Evolutionary conservation across 768 basidiomycete species (phyloP), one percentile per base, ranked within the genome.

Genomic region (Cubamyces sp.): DNA sequence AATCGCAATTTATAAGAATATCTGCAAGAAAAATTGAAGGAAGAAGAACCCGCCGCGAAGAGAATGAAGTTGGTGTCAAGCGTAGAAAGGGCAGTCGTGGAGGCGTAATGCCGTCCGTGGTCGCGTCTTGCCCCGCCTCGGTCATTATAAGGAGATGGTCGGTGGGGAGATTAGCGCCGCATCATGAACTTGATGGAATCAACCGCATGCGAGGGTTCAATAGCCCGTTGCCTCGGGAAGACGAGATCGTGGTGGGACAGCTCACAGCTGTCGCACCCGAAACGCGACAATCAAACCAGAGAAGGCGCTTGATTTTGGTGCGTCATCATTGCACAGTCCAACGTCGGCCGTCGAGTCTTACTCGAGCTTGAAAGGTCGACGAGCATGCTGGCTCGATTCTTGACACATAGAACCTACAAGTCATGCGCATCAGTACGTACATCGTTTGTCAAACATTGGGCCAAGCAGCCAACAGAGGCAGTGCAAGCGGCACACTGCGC

Each of bases 171-270:
- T 63, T 63, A 45, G 43, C 62, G 62, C 62, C 62, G 57, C 52
- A 63, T 63, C 62, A 63, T 47, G 51, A 42, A 25, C 37, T 46
- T 63, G 62, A 63, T 63, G 62, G 62, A 57, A 63, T 63, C 62
- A 63, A 34, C 49, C 11, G n/a, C 34, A 41, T 45, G 54, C 28
- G 18, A 47, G 34, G 9, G 47, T 26, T 52, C n/a, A 21, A 11
- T 51, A 51, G 26, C 39, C 41, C 49, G 47, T 43, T 41, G 48
- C 26, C 28, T 28, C 25, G 25, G 41, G 34, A n/a, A 34, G 34
- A 34, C 34, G 34, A 34, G 34, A 34, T 34, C 34, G 9, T 34
- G 34, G 34, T 34, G 4, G 34, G 34, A 21, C n/a, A 23, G 18
- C 45, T 56, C 42, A 56, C 26, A 26, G 25, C 30, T 28, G 49